Evolutionary conservation across 148 eudicot genomes (phyloP).

Genomic region (Polygonum aviculare): DNA sequence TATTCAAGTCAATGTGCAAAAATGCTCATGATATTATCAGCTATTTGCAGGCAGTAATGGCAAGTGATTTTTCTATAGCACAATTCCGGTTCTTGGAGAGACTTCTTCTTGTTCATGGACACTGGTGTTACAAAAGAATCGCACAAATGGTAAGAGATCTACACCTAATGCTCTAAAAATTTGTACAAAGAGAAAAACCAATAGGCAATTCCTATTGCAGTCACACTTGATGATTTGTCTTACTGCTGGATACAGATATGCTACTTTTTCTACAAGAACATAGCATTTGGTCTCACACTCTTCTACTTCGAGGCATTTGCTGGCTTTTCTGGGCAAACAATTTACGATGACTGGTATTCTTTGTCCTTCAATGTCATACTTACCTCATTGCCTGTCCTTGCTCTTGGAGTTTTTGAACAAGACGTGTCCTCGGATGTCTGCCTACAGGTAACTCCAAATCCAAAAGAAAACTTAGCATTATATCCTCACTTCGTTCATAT

Average conservation of each 20-base stretch:
- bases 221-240: background rate
- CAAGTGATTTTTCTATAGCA: constrained; percentile 92
- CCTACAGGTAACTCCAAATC: constrained; percentile 54
- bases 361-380: constrained; percentile 76
- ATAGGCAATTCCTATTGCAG: background rate
- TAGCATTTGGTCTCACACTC: constrained; percentile 87
- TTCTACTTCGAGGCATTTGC: constrained; percentile 92
- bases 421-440: constrained; percentile 91
- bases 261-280: constrained; percentile 95
- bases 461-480: background rate
- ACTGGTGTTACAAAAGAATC: constrained; percentile 97
- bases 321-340: constrained; percentile 86
- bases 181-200: background rate
- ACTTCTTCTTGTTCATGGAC: constrained; percentile 90
- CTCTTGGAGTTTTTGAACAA: constrained; percentile 92
- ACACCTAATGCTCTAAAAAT: background rate
- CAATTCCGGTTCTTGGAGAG: constrained; percentile 89
- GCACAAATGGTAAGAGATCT: constrained; percentile 74
- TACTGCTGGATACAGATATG: constrained; percentile 51
- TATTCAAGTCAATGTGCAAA: background rate
- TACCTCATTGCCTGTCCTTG: constrained; percentile 84
- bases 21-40: constrained; percentile 11
- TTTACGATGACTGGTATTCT: constrained; percentile 86
- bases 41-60: constrained; percentile 95
- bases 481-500: background rate